Conservation (phyloP, 2,329 filamentous ascomycete genomes). For the Metarhizium guizhouense region DNA sequence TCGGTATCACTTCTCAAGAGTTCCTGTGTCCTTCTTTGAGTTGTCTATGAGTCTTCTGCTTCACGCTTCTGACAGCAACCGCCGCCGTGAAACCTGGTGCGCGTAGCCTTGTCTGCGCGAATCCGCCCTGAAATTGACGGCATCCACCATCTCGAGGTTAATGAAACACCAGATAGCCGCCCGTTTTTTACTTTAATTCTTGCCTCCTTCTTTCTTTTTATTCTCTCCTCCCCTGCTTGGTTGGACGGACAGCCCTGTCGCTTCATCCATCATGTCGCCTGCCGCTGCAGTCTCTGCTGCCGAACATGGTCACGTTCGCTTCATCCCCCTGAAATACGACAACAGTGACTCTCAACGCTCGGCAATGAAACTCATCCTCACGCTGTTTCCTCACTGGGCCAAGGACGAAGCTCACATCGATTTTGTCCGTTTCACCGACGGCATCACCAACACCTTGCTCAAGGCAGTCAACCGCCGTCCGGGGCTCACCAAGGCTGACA, state of each 20-base stretch:
- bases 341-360: slow-evolving; percentile 68
- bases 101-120: not conserved
- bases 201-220: not conserved
- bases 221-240: not conserved
- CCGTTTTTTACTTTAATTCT: not conserved
- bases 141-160: not conserved
- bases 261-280: slow-evolving; percentile 22
- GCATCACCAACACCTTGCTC: slow-evolving; percentile 90
- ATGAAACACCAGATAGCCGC: not conserved
- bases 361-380: slow-evolving; percentile 68
- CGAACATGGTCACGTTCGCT: slow-evolving; percentile 39
- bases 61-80: not conserved
- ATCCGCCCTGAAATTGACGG: not conserved
- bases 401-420: slow-evolving; percentile 64
- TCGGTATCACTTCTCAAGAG: not conserved
- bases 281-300: slow-evolving; percentile 20
- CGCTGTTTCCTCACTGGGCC: slow-evolving; percentile 77
- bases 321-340: slow-evolving; percentile 72
- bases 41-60: slow-evolving; percentile 3
- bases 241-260: not conserved
- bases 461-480: slow-evolving; percentile 63
- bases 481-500: slow-evolving; percentile 59
- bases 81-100: not conserved
- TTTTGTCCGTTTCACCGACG: slow-evolving; percentile 89
- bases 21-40: not conserved